Evolutionary conservation across 2,329 filamentous ascomycete species (phyloP).

Genomic region (Curvularia hawaiiensis): DNA sequence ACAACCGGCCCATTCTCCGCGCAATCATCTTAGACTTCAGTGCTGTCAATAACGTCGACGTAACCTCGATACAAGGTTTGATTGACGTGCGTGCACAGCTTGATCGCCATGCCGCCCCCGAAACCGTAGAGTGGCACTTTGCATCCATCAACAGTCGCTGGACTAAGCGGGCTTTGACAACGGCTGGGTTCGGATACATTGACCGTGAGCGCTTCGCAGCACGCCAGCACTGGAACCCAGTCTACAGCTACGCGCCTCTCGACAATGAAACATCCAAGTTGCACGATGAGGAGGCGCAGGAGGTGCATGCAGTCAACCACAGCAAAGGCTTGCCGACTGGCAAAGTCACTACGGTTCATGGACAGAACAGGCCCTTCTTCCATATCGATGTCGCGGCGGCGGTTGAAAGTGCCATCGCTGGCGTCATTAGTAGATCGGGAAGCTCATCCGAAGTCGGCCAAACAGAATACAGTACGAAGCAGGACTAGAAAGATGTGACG

Average conservation of each 20-base stretch:
- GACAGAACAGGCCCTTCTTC: conserved; percentile 90
- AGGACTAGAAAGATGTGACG: conserved; percentile 10
- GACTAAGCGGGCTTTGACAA: conserved; percentile 86
- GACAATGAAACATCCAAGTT: conserved; percentile 69
- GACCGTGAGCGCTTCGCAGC: conserved; percentile 58
- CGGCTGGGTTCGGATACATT: conserved; percentile 82
- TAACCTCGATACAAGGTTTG: conserved; percentile 88
- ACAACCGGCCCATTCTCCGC: conserved; percentile 71
- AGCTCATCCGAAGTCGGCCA: conserved; percentile 19
- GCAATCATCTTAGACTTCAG: conserved; percentile 95
- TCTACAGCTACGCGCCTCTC: conserved; percentile 92
- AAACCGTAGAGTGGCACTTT: conserved; percentile 92
- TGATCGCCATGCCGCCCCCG: conserved; percentile 80
- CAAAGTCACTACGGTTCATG: conserved; percentile 72
- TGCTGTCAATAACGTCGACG: conserved; percentile 90
- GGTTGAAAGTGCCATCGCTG: conserved; percentile 83
- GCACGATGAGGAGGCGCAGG: conserved; percentile 48
- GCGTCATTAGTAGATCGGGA: conserved; percentile 55
- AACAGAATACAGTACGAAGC: conserved; percentile 22
- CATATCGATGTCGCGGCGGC: conserved; percentile 91
- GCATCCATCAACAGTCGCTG: conserved; percentile 92
- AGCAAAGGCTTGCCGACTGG: conserved; percentile 30
- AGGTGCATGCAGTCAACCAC: conserved; percentile 21
- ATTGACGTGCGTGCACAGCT: conserved; percentile 96
- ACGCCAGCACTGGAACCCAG: conserved; percentile 78